Percentiles rank a stretch among this genome's conserved stretches.
Conservation (phyloP, 768 basidiomycete species). For the Lactifluus subvellereus region DNA sequence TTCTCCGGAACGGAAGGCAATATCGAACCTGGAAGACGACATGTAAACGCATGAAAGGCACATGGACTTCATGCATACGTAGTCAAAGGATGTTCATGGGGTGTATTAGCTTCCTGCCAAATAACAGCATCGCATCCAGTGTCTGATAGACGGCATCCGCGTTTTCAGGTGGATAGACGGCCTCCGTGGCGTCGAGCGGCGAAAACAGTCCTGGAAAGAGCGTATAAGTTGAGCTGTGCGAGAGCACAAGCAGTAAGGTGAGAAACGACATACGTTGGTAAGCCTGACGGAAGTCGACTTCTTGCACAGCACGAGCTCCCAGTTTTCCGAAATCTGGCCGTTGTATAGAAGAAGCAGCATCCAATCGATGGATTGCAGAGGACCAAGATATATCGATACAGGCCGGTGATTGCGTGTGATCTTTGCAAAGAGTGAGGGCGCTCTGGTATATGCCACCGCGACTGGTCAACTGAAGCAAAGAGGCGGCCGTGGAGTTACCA, state of each 20-base stretch:
- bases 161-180: slow-evolving; percentile 28
- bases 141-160: slow-evolving; percentile 40
- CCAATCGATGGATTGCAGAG: slow-evolving; percentile 4
- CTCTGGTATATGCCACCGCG: slow-evolving; percentile 20
- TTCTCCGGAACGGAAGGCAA: slow-evolving; percentile 49
- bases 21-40: slow-evolving; percentile 47
- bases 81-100: slow-evolving; percentile 53
- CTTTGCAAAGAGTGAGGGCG: not conserved
- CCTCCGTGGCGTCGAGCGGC: slow-evolving; percentile 9
- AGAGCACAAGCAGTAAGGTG: not conserved
- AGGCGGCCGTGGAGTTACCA: slow-evolving; percentile 1
- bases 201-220: slow-evolving; percentile 25
- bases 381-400: slow-evolving; percentile 7
- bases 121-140: slow-evolving; percentile 48
- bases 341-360: not conserved
- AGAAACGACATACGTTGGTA: slow-evolving; percentile 48
- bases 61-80: slow-evolving; percentile 37
- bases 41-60: not conserved
- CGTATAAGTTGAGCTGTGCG: not conserved
- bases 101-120: slow-evolving; percentile 50
- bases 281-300: slow-evolving; percentile 44
- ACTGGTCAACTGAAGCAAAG: slow-evolving; percentile 17
- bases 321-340: slow-evolving; percentile 34
- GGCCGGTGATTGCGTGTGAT: not conserved
- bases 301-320: slow-evolving; percentile 39